A percentile compares a stretch with the other conserved stretches of the same genome.
phyloP scores from a whole-genome alignment of 345 rosid species.

The Aquilaria sinensis region DNA sequence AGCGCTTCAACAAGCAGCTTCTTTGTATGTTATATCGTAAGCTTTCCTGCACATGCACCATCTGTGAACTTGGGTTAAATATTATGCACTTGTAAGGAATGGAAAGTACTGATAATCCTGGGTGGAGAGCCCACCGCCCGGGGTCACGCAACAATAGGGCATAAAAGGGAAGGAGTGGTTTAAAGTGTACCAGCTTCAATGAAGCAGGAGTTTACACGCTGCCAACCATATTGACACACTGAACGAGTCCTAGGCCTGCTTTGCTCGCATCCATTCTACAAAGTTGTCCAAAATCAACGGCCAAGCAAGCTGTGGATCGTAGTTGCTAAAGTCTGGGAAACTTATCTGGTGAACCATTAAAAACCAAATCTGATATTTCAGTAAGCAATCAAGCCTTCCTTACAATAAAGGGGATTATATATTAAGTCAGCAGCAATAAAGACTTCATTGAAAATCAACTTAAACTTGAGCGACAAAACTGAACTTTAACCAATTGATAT shows the following conservation, averaged over 20 bases:
- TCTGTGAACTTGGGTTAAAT: neutral
- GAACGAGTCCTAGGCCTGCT: conserved; percentile 38
- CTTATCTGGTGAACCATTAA: conserved; percentile 55
- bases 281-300: conserved; percentile 96
- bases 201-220: conserved; percentile 38
- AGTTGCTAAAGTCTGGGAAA: conserved; percentile 74
- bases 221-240: conserved; percentile 25
- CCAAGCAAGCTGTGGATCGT: conserved; percentile 95
- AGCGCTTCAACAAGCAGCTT: too few species aligned
- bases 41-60: conserved; percentile 30
- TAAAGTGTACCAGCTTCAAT: conserved; percentile 25
- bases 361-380: neutral
- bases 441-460: neutral
- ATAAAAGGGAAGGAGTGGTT: neutral
- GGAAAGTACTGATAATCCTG: neutral
- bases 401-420: neutral
- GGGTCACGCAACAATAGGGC: neutral
- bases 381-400: too few species aligned
- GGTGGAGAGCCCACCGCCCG: neutral
- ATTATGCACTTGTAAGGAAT: neutral
- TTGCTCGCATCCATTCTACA: conserved; percentile 93
- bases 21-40: too few species aligned
- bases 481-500: too few species aligned
- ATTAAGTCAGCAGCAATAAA: neutral
- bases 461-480: too few species aligned